phyloP scores from a whole-genome alignment of 371 early-diverging fungal species.

The Chytridiales sp. region DNA sequence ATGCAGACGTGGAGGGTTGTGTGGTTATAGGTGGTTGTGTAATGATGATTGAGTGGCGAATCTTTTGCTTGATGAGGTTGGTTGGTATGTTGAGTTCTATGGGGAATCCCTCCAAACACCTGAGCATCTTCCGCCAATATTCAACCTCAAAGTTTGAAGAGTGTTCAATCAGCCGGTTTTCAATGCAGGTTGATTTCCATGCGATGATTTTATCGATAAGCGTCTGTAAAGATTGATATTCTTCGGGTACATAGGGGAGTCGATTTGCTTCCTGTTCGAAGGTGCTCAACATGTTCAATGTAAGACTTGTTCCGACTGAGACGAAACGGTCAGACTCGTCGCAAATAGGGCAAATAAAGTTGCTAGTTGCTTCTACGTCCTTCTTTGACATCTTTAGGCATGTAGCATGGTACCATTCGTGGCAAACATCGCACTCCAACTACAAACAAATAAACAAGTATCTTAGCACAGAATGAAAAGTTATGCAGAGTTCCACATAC shows the following conservation, averaged over 20 bases:
- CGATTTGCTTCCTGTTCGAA: slow-evolving; percentile 46
- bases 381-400: slow-evolving; percentile 66
- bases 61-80: background rate
- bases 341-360: slow-evolving; percentile 73
- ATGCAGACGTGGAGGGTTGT: no score
- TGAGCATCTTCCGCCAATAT: slow-evolving; percentile 46
- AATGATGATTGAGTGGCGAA: no score
- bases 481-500: background rate
- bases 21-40: no score
- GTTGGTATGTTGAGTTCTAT: slow-evolving; percentile 38
- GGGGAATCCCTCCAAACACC: slow-evolving; percentile 61
- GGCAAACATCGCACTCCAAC: slow-evolving; percentile 76
- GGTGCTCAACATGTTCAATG: slow-evolving; percentile 19
- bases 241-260: slow-evolving; percentile 58
- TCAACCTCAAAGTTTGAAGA: background rate
- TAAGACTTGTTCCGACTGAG: background rate
- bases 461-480: background rate
- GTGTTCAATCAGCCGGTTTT: background rate
- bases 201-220: slow-evolving; percentile 38
- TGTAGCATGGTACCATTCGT: slow-evolving; percentile 75
- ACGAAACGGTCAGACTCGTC: slow-evolving; percentile 21
- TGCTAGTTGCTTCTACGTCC: slow-evolving; percentile 51
- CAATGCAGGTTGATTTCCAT: slow-evolving; percentile 10
- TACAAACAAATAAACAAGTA: background rate
- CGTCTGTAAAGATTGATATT: slow-evolving; percentile 51